Conservation (phyloP, 495 filamentous ascomycete genomes). For the Parachaetomium inaequale region DNA sequence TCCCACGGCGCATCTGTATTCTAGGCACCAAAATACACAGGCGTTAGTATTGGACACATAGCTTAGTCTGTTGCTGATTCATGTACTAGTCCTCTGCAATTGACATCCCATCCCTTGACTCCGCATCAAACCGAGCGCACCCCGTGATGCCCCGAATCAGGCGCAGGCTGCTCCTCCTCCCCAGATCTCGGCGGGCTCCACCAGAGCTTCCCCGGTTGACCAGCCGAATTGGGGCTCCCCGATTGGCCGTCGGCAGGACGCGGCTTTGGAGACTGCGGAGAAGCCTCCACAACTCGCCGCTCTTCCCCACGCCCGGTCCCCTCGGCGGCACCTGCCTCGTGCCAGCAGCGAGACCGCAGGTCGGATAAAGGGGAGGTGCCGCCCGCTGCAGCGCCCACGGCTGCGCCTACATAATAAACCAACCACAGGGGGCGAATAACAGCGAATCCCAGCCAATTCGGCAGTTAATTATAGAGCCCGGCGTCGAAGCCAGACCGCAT, state of each 20-base stretch:
- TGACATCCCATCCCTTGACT: neutral
- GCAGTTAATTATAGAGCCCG: conserved; percentile 10
- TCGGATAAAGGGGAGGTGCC: conserved; percentile 21
- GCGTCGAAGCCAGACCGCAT: neutral
- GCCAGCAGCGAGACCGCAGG: conserved; percentile 9
- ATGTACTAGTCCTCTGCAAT: neutral
- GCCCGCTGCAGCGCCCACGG: neutral
- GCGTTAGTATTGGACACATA: conserved; percentile 16
- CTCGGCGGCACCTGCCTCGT: neutral
- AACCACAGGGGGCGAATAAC: conserved; percentile 12
- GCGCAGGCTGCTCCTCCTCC: neutral
- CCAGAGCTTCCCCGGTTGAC: conserved; percentile 10
- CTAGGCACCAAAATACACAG: conserved; percentile 25
- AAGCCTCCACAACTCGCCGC: conserved; percentile 10
- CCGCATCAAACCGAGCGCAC: neutral
- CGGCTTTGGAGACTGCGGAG: conserved; percentile 21
- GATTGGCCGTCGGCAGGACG: conserved; percentile 24
- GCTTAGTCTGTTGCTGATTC: neutral
- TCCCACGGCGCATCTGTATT: conserved; percentile 24
- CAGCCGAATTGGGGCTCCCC: neutral
- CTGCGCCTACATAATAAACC: neutral
- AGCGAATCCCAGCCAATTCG: neutral
- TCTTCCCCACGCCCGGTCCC: conserved; percentile 11
- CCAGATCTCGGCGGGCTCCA: conserved; percentile 15
- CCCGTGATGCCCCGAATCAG: conserved; percentile 10